A percentile compares a stretch with the other conserved stretches of the same genome.
Conservation (phyloP, 1,139 yeast genomes). For the Lodderomyces beijingensis region DNA sequence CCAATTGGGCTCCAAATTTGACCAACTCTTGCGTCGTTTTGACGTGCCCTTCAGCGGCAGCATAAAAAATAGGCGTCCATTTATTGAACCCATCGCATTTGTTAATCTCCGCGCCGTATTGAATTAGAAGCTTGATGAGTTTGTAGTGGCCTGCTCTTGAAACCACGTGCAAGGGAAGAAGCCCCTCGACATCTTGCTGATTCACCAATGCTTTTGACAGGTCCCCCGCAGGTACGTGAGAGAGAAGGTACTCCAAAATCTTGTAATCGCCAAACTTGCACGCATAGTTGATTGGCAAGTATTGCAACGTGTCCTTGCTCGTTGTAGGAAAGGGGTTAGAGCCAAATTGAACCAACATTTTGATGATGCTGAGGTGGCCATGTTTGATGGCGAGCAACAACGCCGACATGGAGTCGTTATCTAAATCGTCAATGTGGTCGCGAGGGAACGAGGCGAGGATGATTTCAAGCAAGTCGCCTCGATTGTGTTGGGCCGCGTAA, state of each 20-base stretch:
- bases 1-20: conserved; percentile 66
- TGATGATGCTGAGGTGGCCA: conserved; percentile 54
- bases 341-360: conserved; percentile 40
- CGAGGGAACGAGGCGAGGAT: conserved; percentile 38
- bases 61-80: conserved; percentile 93
- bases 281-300: conserved; percentile 84
- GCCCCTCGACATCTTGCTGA: conserved; percentile 80
- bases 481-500: conserved; percentile 73
- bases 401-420: conserved; percentile 77
- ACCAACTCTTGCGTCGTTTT: conserved; percentile 68
- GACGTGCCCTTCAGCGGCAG: conserved; percentile 81
- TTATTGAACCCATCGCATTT: conserved; percentile 78
- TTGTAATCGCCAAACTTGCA: conserved; percentile 79
- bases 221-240: conserved; percentile 25
- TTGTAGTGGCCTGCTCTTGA: conserved; percentile 78
- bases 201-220: conserved; percentile 21
- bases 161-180: conserved; percentile 82
- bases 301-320: conserved; percentile 49
- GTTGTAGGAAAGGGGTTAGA: conserved; percentile 55
- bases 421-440: conserved; percentile 47
- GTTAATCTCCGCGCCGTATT: conserved; percentile 76
- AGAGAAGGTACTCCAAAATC: conserved; percentile 58
- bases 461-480: conserved; percentile 50
- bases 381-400: conserved; percentile 73
- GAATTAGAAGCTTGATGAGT: conserved; percentile 62